A percentile compares a stretch with the other conserved stretches of the same genome.
Conservation (phyloP, 352 stramenopile genomes). For the Pythium pectinolyticum region DNA sequence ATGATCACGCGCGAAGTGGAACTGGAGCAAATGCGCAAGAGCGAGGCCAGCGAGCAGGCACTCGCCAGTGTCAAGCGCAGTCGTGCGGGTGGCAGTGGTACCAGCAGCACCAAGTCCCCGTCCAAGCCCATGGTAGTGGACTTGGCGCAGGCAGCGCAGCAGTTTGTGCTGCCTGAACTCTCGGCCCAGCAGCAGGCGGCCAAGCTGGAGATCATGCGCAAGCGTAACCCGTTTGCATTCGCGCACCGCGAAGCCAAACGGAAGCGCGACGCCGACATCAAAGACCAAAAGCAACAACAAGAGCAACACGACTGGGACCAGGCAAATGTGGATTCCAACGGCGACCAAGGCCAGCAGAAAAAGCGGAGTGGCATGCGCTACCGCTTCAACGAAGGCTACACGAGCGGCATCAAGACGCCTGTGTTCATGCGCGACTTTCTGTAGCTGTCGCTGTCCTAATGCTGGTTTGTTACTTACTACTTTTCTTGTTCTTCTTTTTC, state of each 20-base stretch:
- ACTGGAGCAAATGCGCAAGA: slow-evolving; percentile 75
- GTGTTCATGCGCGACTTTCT: slow-evolving; percentile 88
- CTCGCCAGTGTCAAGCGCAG: slow-evolving; percentile 9
- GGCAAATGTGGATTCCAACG: slow-evolving; percentile 17
- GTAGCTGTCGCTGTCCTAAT: slow-evolving; percentile 18
- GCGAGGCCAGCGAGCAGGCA: slow-evolving; percentile 36
- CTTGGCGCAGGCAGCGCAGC: slow-evolving; percentile 28
- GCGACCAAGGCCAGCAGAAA: slow-evolving; percentile 18
- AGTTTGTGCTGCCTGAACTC: slow-evolving; percentile 56
- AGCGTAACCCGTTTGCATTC: slow-evolving; percentile 80
- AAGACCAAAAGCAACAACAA: slow-evolving; percentile 44
- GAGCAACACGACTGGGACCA: slow-evolving; percentile 30
- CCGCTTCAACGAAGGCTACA: slow-evolving; percentile 91
- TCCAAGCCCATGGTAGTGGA: slow-evolving; percentile 17
- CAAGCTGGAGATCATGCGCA: slow-evolving; percentile 62
- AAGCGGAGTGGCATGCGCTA: slow-evolving; percentile 65
- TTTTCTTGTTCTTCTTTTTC: slow-evolving; percentile 34
- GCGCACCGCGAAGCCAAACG: slow-evolving; percentile 79
- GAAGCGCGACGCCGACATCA: slow-evolving; percentile 46
- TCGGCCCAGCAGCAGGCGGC: slow-evolving; percentile 55
- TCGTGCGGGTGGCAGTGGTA: slow-evolving; percentile 6
- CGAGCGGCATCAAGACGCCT: slow-evolving; percentile 85
- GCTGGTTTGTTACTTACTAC: background rate
- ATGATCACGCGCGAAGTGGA: slow-evolving; percentile 82
- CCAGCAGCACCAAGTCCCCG: too few species aligned